A percentile compares a stretch with the other conserved stretches of the same genome.
phyloP scores from a whole-genome alignment of 768 basidiomycete species.

The Thelephora aurantiotincta region DNA sequence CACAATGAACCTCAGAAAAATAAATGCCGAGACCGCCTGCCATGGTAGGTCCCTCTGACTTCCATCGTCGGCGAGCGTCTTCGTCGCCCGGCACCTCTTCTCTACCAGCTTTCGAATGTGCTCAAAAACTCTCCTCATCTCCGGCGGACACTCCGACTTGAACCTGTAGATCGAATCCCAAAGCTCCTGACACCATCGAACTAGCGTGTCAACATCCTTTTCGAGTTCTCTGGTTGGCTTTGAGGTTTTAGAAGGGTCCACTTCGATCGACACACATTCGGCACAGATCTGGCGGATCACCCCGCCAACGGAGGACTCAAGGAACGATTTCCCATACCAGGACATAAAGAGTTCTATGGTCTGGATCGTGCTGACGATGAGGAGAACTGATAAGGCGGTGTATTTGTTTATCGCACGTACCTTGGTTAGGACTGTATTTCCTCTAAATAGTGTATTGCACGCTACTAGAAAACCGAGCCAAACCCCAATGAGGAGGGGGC shows the following conservation, averaged over 20 bases:
- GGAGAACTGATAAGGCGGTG: no score
- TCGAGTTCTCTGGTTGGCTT: slow-evolving; percentile 50
- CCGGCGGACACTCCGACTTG: slow-evolving; percentile 64
- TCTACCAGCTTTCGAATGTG: slow-evolving; percentile 65
- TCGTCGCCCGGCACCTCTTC: slow-evolving; percentile 33
- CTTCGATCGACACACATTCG: slow-evolving; percentile 70
- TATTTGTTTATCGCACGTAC: neutral
- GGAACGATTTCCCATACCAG: slow-evolving; percentile 68
- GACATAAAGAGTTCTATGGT: slow-evolving; percentile 70
- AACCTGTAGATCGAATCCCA: slow-evolving; percentile 74
- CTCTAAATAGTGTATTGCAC: slow-evolving; percentile 66
- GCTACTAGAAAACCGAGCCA: slow-evolving; percentile 25
- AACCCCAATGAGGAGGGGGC: neutral
- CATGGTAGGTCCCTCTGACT: slow-evolving; percentile 42
- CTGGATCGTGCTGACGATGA: neutral
- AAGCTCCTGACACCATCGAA: slow-evolving; percentile 66
- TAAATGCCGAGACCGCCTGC: slow-evolving; percentile 82
- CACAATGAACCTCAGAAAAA: slow-evolving; percentile 81
- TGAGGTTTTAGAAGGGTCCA: slow-evolving; percentile 58
- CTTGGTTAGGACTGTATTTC: slow-evolving; percentile 33
- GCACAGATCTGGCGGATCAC: slow-evolving; percentile 55
- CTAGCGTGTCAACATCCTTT: slow-evolving; percentile 51
- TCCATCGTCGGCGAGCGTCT: slow-evolving; percentile 24
- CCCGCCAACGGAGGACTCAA: slow-evolving; percentile 67
- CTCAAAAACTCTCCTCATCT: slow-evolving; percentile 56